phyloP scores from a whole-genome alignment of 106 monocot genomes.

The Allium fistulosum region DNA sequence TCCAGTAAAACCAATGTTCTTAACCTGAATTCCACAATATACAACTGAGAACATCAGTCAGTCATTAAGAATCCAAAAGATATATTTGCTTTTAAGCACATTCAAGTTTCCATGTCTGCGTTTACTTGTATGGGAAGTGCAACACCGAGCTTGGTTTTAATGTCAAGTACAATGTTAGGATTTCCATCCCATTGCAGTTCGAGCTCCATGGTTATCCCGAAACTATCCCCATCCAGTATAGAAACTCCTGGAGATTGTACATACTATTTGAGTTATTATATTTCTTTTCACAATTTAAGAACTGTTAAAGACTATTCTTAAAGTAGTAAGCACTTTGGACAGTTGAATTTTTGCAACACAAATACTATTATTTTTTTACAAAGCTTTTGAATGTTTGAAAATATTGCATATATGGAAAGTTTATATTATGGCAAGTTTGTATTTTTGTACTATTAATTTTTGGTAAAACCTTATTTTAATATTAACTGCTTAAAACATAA shows the following conservation, averaged over 20 bases:
- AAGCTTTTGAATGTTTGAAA: no score
- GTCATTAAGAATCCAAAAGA: neutral
- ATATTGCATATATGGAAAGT: no score
- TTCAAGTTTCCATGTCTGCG: neutral
- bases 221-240: constrained; percentile 52
- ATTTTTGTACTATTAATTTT: no score
- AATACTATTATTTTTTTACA: no score
- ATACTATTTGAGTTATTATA: neutral
- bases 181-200: constrained; percentile 99
- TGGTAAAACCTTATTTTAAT: no score
- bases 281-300: no score
- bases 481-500: no score
- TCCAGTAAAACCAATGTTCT: constrained; percentile 91
- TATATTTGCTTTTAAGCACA: no score
- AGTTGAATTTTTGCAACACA: no score
- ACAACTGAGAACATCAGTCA: constrained; percentile 1
- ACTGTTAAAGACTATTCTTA: no score
- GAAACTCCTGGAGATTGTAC: constrained; percentile 51
- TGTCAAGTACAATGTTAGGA: constrained; percentile 88
- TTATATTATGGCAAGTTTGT: no score
- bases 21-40: constrained; percentile 50
- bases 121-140: constrained; percentile 86
- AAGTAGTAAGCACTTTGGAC: no score
- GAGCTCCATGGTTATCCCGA: constrained; percentile 86
- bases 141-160: constrained; percentile 71